Evolutionary conservation across 2,329 filamentous ascomycete genomes (phyloP).

Genomic region (Esteya vermicola): DNA sequence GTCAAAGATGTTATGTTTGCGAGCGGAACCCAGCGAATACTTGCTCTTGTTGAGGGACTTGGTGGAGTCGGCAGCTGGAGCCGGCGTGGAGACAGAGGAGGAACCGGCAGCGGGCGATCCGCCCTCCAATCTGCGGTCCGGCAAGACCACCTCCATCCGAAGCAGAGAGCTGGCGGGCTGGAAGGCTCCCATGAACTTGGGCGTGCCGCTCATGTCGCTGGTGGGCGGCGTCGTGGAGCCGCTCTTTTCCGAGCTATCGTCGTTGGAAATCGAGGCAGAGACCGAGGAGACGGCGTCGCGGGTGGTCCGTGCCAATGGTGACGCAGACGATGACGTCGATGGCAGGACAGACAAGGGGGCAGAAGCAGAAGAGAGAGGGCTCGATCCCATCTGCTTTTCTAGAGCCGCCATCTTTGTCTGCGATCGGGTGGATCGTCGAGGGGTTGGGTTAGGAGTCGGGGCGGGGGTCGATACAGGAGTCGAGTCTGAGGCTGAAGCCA

Average conservation of each 20-base stretch:
- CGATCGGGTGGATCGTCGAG: constrained; percentile 4
- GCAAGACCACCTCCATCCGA: constrained; percentile 21
- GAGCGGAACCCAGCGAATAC: constrained; percentile 29
- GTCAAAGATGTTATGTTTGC: constrained; percentile 28
- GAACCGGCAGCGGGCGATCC: too few relatives aligned
- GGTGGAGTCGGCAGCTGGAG: neutral
- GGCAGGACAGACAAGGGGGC: too few relatives aligned
- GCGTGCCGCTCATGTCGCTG: constrained; percentile 16
- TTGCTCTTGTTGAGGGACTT: constrained; percentile 28
- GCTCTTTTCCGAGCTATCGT: neutral
- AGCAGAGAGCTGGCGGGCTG: constrained; percentile 11
- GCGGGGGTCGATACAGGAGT: neutral
- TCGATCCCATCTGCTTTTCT: constrained; percentile 11
- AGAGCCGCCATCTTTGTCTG: neutral
- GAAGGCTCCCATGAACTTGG: constrained; percentile 9
- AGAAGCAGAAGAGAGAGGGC: too few relatives aligned
- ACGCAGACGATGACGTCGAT: too few relatives aligned
- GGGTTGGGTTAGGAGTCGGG: neutral
- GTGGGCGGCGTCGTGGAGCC: constrained; percentile 28
- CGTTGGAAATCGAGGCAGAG: constrained; percentile 22
- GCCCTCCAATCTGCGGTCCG: too few relatives aligned
- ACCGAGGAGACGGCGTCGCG: constrained; percentile 11
- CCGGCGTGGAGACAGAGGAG: constrained; percentile 6
- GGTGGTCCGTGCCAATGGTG: neutral
- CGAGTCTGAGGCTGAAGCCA: neutral